Evolutionary conservation across 2,329 filamentous ascomycete genomes (phyloP).

Genomic region (Pleoardoris graminearum): DNA sequence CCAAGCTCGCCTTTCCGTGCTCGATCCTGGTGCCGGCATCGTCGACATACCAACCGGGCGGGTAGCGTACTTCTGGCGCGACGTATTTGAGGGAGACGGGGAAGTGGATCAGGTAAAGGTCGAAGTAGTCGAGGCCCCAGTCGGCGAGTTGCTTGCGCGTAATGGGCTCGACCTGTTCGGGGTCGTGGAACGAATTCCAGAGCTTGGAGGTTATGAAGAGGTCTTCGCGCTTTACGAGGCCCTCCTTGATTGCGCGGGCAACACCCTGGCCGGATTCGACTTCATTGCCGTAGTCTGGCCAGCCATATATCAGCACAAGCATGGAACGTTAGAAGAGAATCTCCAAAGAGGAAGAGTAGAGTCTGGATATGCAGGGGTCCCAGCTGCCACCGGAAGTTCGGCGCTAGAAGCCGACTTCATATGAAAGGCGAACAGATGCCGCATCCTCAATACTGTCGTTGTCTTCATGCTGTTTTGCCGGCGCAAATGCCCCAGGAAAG

Average conservation of each 20-base stretch:
- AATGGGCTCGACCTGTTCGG: conserved; percentile 72
- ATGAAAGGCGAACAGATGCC: background rate
- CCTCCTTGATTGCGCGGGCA: conserved; percentile 45
- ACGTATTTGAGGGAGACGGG: conserved; percentile 74
- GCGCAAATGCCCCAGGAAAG: too few species aligned
- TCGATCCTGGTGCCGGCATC: conserved; percentile 42
- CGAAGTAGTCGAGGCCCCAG: conserved; percentile 45
- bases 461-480: too few species aligned
- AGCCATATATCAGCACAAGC: background rate
- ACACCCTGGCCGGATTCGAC: conserved; percentile 43
- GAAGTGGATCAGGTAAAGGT: conserved; percentile 76
- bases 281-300: conserved; percentile 45
- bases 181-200: conserved; percentile 89
- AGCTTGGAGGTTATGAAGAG: conserved; percentile 94
- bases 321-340: background rate
- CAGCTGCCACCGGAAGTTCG: conserved; percentile 27
- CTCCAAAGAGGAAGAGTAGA: conserved; percentile 10
- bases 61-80: conserved; percentile 40
- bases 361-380: conserved; percentile 18
- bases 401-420: conserved; percentile 14
- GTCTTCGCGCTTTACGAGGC: conserved; percentile 60
- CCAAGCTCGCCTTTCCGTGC: conserved; percentile 37
- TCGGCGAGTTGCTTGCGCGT: conserved; percentile 62
- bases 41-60: conserved; percentile 43
- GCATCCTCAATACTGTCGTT: background rate